phyloP scores from a whole-genome alignment of 108 stramenopile species.

The Fistulifera pelliculosa region DNA sequence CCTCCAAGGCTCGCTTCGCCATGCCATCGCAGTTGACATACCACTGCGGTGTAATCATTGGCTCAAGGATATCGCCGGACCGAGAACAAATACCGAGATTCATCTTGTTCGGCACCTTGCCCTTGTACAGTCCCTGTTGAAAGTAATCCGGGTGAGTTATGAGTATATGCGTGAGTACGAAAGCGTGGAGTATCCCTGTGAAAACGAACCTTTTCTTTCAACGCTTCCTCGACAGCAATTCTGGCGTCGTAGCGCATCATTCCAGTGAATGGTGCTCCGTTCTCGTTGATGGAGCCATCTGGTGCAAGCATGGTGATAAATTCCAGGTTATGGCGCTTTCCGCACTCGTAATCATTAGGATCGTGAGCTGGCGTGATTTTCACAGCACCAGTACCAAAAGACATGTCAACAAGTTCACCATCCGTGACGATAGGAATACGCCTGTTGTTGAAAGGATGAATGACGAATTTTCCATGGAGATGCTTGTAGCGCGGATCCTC shows the following conservation, averaged over 20 bases:
- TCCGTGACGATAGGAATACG: slow-evolving; percentile 93
- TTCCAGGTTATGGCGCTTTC: slow-evolving; percentile 90
- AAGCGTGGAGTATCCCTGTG: background rate
- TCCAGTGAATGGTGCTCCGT: slow-evolving; percentile 85
- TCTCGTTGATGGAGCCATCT: slow-evolving; percentile 90
- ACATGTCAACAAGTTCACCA: slow-evolving; percentile 92
- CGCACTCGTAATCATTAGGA: slow-evolving; percentile 98
- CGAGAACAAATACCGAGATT: slow-evolving; percentile 93
- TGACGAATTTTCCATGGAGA: slow-evolving; percentile 90
- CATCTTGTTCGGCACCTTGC: slow-evolving; percentile 97
- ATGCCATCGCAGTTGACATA: slow-evolving; percentile 93
- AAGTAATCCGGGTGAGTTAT: too few species aligned
- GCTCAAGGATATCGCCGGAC: slow-evolving; percentile 97
- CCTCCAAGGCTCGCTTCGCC: slow-evolving; percentile 90
- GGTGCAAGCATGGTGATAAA: slow-evolving; percentile 86
- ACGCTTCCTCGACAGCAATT: slow-evolving; percentile 90
- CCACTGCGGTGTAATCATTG: slow-evolving; percentile 99
- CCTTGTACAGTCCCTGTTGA: slow-evolving; percentile 75
- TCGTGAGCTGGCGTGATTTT: slow-evolving; percentile 99
- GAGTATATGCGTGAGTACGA: background rate
- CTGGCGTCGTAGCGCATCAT: slow-evolving; percentile 98
- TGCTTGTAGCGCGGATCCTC: slow-evolving; percentile 96
- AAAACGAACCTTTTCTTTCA: slow-evolving; percentile 68
- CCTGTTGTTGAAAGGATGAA: slow-evolving; percentile 95
- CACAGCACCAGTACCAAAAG: slow-evolving; percentile 97